These are phyloP conservation scores for Nicotiana tomentosiformis DNA, from an alignment of 257 asterid genomes.

Conservation along the genomic window DNA sequence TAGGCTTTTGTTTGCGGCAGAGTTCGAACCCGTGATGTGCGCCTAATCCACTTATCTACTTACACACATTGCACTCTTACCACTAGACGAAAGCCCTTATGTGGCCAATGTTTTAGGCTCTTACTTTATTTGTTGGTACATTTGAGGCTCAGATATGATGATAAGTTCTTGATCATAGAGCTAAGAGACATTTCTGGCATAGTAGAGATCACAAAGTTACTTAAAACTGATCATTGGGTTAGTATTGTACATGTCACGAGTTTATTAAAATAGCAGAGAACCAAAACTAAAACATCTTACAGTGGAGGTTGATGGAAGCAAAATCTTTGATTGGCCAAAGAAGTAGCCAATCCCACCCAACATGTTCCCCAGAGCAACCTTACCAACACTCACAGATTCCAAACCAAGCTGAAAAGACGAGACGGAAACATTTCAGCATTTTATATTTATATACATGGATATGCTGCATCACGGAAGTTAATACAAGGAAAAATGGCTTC, in stretches of 20 bases:
- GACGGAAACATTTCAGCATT: conserved; percentile 14
- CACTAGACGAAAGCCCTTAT: too few relatives aligned
- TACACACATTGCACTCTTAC: too few relatives aligned
- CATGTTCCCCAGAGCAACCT: conserved; percentile 83
- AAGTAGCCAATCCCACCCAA: conserved; percentile 97
- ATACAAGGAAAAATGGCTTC: background rate
- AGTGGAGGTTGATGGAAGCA: conserved; percentile 49
- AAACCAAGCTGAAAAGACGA: conserved; percentile 58
- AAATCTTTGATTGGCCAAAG: conserved; percentile 87
- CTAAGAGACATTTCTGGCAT: background rate
- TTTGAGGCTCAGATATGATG: background rate
- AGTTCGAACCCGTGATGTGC: too few relatives aligned
- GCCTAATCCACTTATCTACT: too few relatives aligned
- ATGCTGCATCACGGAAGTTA: background rate
- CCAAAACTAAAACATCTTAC: conserved; percentile 39
- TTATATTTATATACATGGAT: background rate
- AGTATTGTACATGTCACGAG: background rate
- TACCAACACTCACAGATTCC: conserved; percentile 58
- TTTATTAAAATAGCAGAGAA: background rate
- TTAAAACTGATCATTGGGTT: background rate
- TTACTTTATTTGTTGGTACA: background rate
- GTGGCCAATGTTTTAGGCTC: background rate
- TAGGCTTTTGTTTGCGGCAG: too few relatives aligned
- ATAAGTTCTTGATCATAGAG: background rate
- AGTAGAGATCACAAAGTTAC: background rate